Base-by-base conservation (phyloP, 495 filamentous ascomycete species). In the Patellaria atrata region DNA sequence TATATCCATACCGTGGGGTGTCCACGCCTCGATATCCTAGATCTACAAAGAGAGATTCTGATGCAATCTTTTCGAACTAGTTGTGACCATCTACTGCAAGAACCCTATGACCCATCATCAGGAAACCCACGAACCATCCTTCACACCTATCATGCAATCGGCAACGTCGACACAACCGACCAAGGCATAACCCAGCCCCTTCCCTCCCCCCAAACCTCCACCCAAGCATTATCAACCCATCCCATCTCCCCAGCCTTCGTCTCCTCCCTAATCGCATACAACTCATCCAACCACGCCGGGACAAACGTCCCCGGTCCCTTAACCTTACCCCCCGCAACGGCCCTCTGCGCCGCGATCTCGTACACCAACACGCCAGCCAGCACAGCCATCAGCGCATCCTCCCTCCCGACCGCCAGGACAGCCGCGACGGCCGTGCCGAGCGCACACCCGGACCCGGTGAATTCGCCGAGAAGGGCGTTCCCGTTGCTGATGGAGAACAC, bases 371-470 rank as follows among this genome's bases (percentile, higher is more conserved):
- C 53, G 2, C 70, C 85, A 4, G 82, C 70, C 5, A 82, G 52
- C 0, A 80, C 73, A 6, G 67, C 69, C n/a, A 87, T 58, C 21
- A 79, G 55, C 54, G 69, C 75, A 48, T 83, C 73, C 5, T 60
- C 57, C 3, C 58, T 58, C 29, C 70, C 52, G 3, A 61, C 67
- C 3, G 79, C 75, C 17, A 92, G 45, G 47, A 73, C 77, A 16
- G 80, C 73, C 5, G 80, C 80, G 34, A 92, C 71, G 1, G 77
- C 69, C 2, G 83, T 85, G 5, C 86, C 85, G 6, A 97, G 65
- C 3, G 76, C 74, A 51, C 87, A 97, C 1, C 87, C 87, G 33
- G 74, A 87, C 18, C 87, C 89, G 0, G 87, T 94, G 14, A 94
- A 78, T 41, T 66, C 59, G n/a, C 76, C 78, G 0, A 94, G 68